These are phyloP conservation scores for Rhynchospora breviuscula DNA, from an alignment of 176 grass and related monocot genomes.

Conservation along the genomic window DNA sequence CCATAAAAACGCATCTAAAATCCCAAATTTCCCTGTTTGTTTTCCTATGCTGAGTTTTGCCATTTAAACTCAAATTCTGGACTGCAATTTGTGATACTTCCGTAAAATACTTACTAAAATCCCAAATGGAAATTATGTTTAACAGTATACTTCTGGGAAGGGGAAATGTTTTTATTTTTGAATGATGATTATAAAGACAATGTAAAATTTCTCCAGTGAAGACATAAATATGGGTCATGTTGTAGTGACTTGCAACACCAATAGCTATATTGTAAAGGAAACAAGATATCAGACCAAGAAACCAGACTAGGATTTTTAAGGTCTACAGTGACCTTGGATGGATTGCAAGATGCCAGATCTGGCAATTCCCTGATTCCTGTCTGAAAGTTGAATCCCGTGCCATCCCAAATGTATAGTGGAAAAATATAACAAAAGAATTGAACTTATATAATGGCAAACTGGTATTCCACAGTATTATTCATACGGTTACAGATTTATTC, in stretches of 20 bases:
- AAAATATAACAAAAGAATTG: neutral
- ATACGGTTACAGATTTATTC: neutral
- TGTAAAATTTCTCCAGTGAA: neutral
- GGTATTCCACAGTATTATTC: neutral
- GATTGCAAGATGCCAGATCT: constrained; percentile 15
- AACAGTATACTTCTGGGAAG: neutral
- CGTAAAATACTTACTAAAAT: neutral
- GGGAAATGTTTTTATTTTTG: neutral
- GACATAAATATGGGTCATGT: neutral
- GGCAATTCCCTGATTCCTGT: constrained; percentile 24
- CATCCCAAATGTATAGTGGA: neutral
- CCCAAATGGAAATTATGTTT: neutral
- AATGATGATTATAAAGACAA: neutral
- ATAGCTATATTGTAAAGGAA: neutral
- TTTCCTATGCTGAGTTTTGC: neutral
- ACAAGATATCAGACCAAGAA: neutral
- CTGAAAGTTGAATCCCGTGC: constrained; percentile 25
- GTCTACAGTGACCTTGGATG: constrained; percentile 16
- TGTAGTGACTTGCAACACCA: neutral
- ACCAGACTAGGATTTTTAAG: constrained; percentile 21
- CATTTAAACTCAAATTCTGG: neutral
- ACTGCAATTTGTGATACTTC: neutral
- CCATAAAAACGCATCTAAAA: constrained; percentile 2
- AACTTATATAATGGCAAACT: neutral
- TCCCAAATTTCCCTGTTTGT: neutral